These are phyloP conservation scores for Fusarium globosum DNA, from an alignment of 2,329 filamentous ascomycete species.

Conservation along the genomic window DNA sequence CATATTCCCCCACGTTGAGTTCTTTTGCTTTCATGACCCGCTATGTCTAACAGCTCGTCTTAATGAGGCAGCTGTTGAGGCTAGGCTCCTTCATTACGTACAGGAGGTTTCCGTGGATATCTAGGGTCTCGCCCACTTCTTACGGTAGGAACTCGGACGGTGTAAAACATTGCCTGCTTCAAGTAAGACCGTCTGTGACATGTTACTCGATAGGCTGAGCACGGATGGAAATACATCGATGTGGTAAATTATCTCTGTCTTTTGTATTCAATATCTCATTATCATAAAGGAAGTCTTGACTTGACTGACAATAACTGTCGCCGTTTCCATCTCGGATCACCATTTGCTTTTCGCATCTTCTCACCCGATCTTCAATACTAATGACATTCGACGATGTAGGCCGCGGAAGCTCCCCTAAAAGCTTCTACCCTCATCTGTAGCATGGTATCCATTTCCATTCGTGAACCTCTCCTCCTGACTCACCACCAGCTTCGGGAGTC, in stretches of 20 bases:
- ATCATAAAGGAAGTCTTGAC: not conserved
- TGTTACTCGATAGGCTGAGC: not conserved
- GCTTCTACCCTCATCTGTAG: constrained; percentile 32
- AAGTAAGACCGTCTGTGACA: not conserved
- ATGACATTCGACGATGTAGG: not conserved
- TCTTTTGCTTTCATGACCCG: not conserved
- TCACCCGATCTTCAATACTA: not conserved
- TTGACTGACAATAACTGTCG: not conserved
- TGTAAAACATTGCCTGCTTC: not conserved
- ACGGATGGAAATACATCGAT: accelerated
- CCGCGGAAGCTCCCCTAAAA: not conserved
- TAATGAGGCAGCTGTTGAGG: not conserved
- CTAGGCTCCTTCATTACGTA: not conserved
- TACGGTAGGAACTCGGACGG: too few species aligned
- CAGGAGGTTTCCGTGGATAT: too few species aligned
- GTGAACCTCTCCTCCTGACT: constrained; percentile 70
- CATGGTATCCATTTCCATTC: constrained; percentile 31
- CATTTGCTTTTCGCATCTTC: accelerated
- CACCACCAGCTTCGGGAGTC: constrained; percentile 74
- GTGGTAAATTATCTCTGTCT: not conserved
- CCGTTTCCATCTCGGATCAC: not conserved
- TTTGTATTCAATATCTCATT: not conserved
- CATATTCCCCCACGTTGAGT: not conserved
- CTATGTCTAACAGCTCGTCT: not conserved
- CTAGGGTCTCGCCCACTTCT: not conserved